Percentiles rank a stretch among this genome's conserved stretches.
phyloP scores from a whole-genome alignment of 176 grass and related monocot species.

The Zea mays region DNA sequence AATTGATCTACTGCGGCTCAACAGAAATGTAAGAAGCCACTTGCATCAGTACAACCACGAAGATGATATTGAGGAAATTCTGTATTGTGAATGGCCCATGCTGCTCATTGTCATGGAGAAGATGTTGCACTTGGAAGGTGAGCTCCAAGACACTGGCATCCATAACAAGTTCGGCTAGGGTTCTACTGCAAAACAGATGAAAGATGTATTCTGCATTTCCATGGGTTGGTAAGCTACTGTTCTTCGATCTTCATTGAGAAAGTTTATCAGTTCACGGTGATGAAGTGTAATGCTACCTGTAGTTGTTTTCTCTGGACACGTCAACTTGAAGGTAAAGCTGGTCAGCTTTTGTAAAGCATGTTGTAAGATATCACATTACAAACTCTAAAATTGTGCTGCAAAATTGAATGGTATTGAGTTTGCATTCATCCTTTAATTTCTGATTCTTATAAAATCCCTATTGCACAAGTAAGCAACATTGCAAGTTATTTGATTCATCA shows the following conservation, averaged over 20 bases:
- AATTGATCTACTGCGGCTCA: not conserved
- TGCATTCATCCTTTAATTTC: not conserved
- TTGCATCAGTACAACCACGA: not conserved
- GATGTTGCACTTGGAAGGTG: not conserved
- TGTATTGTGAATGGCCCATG: slow-evolving; percentile 24
- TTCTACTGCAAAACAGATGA: not conserved
- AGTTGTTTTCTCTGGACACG: not conserved
- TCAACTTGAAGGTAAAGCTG: not conserved
- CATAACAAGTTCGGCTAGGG: not conserved
- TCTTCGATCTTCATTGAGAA: not conserved
- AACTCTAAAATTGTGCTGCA: not conserved
- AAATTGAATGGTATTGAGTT: not conserved
- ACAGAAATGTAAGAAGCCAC: slow-evolving; percentile 27
- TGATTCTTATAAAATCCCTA: not conserved
- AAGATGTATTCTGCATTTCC: not conserved
- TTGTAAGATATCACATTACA: not conserved
- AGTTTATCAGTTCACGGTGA: not conserved
- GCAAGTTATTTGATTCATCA: too few relatives aligned
- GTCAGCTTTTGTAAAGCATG: not conserved
- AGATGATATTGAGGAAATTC: not conserved
- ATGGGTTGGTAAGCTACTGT: not conserved
- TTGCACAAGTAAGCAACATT: not conserved
- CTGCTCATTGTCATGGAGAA: slow-evolving; percentile 3
- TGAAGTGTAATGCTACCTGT: not conserved
- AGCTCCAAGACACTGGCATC: slow-evolving; percentile 8